Evolutionary conservation across 441 rosid species (phyloP).

Genomic region (Erodium texanum): DNA sequence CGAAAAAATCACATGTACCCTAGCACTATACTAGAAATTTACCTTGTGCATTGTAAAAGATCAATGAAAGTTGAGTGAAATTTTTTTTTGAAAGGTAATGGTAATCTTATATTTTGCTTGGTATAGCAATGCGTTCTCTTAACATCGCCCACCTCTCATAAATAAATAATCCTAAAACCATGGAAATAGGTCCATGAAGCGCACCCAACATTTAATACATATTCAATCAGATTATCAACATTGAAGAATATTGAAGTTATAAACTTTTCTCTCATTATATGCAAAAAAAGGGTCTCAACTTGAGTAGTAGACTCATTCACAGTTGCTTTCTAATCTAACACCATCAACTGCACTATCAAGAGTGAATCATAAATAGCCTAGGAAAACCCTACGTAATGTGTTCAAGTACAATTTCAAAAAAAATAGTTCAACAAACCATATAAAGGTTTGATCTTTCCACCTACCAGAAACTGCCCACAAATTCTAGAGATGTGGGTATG

Average conservation of each 20-base stretch:
- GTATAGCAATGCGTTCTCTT: not conserved
- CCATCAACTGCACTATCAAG: not conserved
- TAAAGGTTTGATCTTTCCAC: conserved; percentile 5
- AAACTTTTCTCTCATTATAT: not conserved
- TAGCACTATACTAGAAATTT: not conserved
- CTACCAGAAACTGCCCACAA: not conserved
- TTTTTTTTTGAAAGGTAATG: not conserved
- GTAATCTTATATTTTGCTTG: not conserved
- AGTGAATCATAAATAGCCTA: not conserved
- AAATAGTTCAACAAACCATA: not conserved
- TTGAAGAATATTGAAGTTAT: too few relatives aligned
- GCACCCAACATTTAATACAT: not conserved
- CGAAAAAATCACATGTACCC: not conserved
- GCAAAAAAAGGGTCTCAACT: not conserved
- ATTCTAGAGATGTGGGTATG: not conserved
- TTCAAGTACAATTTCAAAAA: not conserved
- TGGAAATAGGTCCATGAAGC: not conserved
- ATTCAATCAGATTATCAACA: not conserved
- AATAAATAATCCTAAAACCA: not conserved
- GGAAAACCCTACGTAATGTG: not conserved
- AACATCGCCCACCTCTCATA: not conserved
- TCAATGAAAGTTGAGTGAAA: not conserved
- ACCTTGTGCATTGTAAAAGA: not conserved
- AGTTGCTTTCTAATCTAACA: not conserved
- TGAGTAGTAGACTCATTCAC: not conserved